These are phyloP conservation scores for Rutidosis leptorrhynchoides DNA, from an alignment of 129 eudicot genomes.

Conservation along the genomic window DNA sequence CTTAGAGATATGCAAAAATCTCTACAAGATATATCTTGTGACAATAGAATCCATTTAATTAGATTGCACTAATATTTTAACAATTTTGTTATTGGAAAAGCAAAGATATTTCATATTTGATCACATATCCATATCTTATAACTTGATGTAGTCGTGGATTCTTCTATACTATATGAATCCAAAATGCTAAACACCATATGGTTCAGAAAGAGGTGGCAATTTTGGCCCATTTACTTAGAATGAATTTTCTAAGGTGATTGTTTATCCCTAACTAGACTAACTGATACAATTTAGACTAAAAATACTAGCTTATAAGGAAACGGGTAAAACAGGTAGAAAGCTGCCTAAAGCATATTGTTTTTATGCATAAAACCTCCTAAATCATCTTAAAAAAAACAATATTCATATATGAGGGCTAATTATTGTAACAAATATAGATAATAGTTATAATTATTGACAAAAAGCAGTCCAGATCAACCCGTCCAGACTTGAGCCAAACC, in stretches of 20 bases:
- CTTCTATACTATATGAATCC: background rate
- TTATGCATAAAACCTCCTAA: background rate
- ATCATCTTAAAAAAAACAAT: background rate
- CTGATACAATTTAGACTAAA: background rate
- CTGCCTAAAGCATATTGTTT: background rate
- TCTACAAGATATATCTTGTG: too few relatives aligned
- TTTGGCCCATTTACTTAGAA: background rate
- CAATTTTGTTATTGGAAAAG: too few relatives aligned
- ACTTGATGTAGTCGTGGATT: background rate
- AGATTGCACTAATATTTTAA: too few relatives aligned
- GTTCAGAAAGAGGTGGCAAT: background rate
- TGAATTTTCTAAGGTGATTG: background rate
- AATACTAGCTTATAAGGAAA: background rate
- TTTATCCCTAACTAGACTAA: background rate
- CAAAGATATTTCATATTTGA: background rate
- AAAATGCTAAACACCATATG: background rate
- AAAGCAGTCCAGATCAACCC: background rate
- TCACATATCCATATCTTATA: slow-evolving; percentile 2
- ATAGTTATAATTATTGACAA: background rate
- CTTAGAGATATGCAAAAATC: too few relatives aligned
- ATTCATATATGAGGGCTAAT: too few relatives aligned
- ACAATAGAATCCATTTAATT: too few relatives aligned
- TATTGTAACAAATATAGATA: background rate
- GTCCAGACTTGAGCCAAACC: background rate
- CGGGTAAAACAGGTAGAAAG: background rate